These are phyloP conservation scores for Oxytropis ochrocephala DNA, from an alignment of 306 rosid genomes.

Conservation along the genomic window DNA sequence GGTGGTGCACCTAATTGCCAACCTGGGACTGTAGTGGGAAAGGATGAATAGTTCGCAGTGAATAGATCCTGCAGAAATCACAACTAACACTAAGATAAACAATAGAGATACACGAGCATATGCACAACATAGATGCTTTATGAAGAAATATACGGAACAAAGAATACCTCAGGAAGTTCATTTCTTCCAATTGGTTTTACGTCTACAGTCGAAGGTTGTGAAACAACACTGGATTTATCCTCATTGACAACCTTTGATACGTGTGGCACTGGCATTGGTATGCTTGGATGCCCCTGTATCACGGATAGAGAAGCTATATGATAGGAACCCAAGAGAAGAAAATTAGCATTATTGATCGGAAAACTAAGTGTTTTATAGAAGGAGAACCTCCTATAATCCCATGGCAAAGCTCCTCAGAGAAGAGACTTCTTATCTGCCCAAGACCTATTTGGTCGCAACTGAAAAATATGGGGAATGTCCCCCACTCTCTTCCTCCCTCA, in stretches of 20 bases:
- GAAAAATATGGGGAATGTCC: too few relatives aligned
- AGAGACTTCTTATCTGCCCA: too few relatives aligned
- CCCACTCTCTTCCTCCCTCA: too few relatives aligned
- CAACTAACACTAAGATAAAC: slow-evolving; percentile 15
- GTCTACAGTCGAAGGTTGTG: slow-evolving; percentile 43
- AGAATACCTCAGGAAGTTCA: slow-evolving; percentile 73
- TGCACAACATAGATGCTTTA: background rate
- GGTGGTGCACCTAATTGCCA: slow-evolving; percentile 68
- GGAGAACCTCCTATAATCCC: too few relatives aligned
- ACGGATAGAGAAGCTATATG: slow-evolving; percentile 22
- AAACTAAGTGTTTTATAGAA: too few relatives aligned
- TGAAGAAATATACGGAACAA: slow-evolving; percentile 9
- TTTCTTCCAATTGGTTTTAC: slow-evolving; percentile 55
- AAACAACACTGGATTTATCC: slow-evolving; percentile 24
- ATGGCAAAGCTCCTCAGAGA: too few relatives aligned
- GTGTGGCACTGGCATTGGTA: slow-evolving; percentile 36
- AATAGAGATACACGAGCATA: slow-evolving; percentile 3
- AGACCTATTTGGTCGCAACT: too few relatives aligned
- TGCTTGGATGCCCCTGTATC: slow-evolving; percentile 42
- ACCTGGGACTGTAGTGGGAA: slow-evolving; percentile 53
- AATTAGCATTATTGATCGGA: too few relatives aligned
- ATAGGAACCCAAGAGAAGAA: too few relatives aligned
- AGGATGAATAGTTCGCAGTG: slow-evolving; percentile 42
- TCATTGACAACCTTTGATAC: slow-evolving; percentile 27
- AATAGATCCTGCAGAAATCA: slow-evolving; percentile 70